These are phyloP conservation scores for Saururus chinensis DNA, from an alignment of 164 flowering plant species.

Conservation along the genomic window DNA sequence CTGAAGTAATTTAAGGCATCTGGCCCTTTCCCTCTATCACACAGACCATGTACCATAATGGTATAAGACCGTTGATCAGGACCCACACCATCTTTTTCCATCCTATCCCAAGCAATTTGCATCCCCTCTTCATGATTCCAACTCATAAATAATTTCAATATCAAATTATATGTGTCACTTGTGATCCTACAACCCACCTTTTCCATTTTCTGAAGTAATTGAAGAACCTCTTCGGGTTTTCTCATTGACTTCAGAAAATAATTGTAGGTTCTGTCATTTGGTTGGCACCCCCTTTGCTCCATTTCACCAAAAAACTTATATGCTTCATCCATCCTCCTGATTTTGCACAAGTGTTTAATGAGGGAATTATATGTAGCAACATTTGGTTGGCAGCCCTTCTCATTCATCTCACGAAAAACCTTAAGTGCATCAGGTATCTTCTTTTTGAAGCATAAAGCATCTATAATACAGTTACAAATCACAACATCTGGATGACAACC, in stretches of 20 bases:
- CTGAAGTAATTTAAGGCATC: constrained; percentile 43
- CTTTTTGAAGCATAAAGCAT: constrained; percentile 90
- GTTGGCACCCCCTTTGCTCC: constrained; percentile 50
- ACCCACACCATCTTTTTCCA: constrained; percentile 72
- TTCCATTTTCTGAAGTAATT: constrained; percentile 55
- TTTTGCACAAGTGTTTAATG: constrained; percentile 75
- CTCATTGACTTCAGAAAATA: constrained; percentile 47
- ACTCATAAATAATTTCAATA: constrained; percentile 47
- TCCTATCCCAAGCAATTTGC: constrained; percentile 50
- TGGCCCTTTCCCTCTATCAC: constrained; percentile 32
- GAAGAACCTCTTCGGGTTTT: constrained; percentile 45
- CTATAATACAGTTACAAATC: constrained; percentile 74
- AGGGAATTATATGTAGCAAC: constrained; percentile 73
- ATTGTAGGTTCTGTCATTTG: constrained; percentile 54
- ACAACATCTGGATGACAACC: constrained; percentile 64
- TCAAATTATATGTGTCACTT: constrained; percentile 51
- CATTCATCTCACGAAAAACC: constrained; percentile 60
- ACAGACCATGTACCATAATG: constrained; percentile 65
- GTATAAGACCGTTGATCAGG: constrained; percentile 78
- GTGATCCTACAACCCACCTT: constrained; percentile 38
- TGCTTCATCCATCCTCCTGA: constrained; percentile 67
- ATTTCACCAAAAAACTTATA: constrained; percentile 60
- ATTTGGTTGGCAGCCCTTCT: constrained; percentile 45
- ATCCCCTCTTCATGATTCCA: constrained; percentile 46
- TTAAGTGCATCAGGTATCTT: constrained; percentile 70